Evolutionary conservation across 2,329 filamentous ascomycete species (phyloP).

Genomic region (Fusarium sp.): DNA sequence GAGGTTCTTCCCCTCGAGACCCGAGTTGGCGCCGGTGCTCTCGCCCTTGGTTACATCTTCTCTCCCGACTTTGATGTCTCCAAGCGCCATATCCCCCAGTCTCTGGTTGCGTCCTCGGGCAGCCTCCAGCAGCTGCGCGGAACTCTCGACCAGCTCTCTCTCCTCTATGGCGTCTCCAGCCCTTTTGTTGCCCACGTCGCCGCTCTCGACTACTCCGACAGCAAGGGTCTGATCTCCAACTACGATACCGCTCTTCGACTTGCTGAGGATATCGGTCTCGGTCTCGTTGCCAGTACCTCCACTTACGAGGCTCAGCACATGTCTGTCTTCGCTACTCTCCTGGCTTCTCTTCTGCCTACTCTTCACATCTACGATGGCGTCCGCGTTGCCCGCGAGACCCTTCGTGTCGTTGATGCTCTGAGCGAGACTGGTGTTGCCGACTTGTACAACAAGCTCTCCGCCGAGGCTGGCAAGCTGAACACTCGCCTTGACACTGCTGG

Average conservation of each 20-base stretch:
- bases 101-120: constrained; percentile 87
- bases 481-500: constrained; percentile 81
- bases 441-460: constrained; percentile 77
- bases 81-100: constrained; percentile 93
- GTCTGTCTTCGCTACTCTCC: constrained; percentile 86
- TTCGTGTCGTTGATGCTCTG: constrained; percentile 85
- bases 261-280: constrained; percentile 91
- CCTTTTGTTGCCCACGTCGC: constrained; percentile 94
- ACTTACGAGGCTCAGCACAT: constrained; percentile 96
- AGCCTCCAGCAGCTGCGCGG: constrained; percentile 85
- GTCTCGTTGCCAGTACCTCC: constrained; percentile 86
- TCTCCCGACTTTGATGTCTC: constrained; percentile 94
- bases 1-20: constrained; percentile 87
- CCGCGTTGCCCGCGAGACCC: constrained; percentile 84
- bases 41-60: constrained; percentile 97
- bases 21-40: constrained; percentile 87
- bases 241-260: constrained; percentile 85
- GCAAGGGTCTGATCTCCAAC: constrained; percentile 84
- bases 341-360: constrained; percentile 84
- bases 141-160: constrained; percentile 90
- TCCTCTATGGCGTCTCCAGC: constrained; percentile 92
- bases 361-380: constrained; percentile 92
- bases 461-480: constrained; percentile 73
- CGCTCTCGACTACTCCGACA: constrained; percentile 84
- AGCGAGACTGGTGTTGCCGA: constrained; percentile 79